phyloP scores from a whole-genome alignment of 805 yeast genomes.

The Candida methanosorbosa region DNA sequence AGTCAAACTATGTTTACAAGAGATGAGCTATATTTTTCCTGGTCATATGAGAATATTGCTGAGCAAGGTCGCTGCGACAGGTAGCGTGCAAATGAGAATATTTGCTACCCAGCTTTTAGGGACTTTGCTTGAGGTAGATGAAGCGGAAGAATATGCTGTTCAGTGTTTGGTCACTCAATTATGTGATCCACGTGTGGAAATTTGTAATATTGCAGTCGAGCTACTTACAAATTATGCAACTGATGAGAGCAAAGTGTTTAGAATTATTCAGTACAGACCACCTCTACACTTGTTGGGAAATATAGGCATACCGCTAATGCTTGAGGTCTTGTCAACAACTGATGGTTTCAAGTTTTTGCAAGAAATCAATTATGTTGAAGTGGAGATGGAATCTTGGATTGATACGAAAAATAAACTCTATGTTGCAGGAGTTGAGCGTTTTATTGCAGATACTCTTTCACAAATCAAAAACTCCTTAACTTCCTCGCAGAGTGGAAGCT shows the following conservation, averaged over 20 bases:
- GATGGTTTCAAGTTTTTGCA: slow-evolving; percentile 62
- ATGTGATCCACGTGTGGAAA: slow-evolving; percentile 54
- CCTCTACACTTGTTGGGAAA: slow-evolving; percentile 29
- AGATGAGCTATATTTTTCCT: slow-evolving; percentile 49
- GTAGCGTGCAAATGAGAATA: slow-evolving; percentile 41
- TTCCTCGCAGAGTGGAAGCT: too few relatives aligned
- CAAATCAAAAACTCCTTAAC: slow-evolving; percentile 3
- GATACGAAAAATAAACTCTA: slow-evolving; percentile 35
- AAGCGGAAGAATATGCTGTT: slow-evolving; percentile 38
- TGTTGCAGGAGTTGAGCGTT: slow-evolving; percentile 37
- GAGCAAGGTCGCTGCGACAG: slow-evolving; percentile 52
- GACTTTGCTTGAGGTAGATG: slow-evolving; percentile 25
- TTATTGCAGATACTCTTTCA: slow-evolving; percentile 18
- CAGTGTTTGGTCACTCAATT: slow-evolving; percentile 55
- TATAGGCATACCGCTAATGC: slow-evolving; percentile 38
- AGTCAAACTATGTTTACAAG: slow-evolving; percentile 46
- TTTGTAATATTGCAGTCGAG: slow-evolving; percentile 48
- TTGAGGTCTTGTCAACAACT: slow-evolving; percentile 56
- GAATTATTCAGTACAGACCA: slow-evolving; percentile 48
- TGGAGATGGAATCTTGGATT: slow-evolving; percentile 64
- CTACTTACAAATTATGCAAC: slow-evolving; percentile 44
- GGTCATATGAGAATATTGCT: slow-evolving; percentile 59
- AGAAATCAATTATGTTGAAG: slow-evolving; percentile 49
- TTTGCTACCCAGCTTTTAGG: slow-evolving; percentile 51
- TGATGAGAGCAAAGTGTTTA: slow-evolving; percentile 35